A percentile compares a stretch with the other conserved stretches of the same genome.
phyloP scores from a whole-genome alignment of 2,329 filamentous ascomycete species.

The Orbilia ellipsospora region DNA sequence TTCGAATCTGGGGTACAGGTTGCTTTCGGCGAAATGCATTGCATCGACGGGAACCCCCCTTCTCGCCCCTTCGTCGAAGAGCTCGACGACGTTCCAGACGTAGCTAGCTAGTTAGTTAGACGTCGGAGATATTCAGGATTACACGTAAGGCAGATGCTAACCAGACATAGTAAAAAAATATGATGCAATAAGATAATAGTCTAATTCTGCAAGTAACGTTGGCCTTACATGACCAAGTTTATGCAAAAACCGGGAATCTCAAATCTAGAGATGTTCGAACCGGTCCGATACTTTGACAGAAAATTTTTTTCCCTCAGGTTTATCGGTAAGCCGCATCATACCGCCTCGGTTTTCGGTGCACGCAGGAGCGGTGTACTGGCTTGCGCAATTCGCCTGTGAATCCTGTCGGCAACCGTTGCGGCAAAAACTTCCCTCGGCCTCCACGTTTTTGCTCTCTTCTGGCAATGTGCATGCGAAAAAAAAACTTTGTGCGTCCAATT shows the following conservation, averaged over 20 bases:
- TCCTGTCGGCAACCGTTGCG: slow-evolving; percentile 10
- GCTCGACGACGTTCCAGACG: slow-evolving; percentile 16
- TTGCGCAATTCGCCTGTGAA: slow-evolving; percentile 32
- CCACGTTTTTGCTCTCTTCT: slow-evolving; percentile 35
- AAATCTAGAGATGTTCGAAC: slow-evolving; percentile 11
- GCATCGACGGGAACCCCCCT: neutral
- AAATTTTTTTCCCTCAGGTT: neutral
- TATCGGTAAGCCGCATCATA: slow-evolving; percentile 17
- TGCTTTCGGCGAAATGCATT: slow-evolving; percentile 30
- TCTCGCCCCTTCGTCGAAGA: slow-evolving; percentile 4
- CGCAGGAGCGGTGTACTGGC: slow-evolving; percentile 8
- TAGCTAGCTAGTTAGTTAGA: slow-evolving; percentile 6
- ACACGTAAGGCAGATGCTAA: slow-evolving; percentile 13
- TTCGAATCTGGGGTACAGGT: slow-evolving; percentile 47
- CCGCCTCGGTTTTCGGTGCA: slow-evolving; percentile 21
- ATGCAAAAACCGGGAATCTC: neutral
- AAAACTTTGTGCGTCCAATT: neutral
- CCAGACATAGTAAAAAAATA: neutral
- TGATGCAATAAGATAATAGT: slow-evolving; percentile 34
- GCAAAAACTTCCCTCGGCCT: slow-evolving; percentile 19
- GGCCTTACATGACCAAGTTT: neutral
- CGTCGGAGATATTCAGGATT: slow-evolving; percentile 15
- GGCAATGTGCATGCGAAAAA: neutral
- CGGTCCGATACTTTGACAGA: slow-evolving; percentile 14
- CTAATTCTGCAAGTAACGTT: slow-evolving; percentile 3